These are phyloP conservation scores for Claviceps quebecensis DNA, from an alignment of 2,329 filamentous ascomycete genomes.

Conservation along the genomic window DNA sequence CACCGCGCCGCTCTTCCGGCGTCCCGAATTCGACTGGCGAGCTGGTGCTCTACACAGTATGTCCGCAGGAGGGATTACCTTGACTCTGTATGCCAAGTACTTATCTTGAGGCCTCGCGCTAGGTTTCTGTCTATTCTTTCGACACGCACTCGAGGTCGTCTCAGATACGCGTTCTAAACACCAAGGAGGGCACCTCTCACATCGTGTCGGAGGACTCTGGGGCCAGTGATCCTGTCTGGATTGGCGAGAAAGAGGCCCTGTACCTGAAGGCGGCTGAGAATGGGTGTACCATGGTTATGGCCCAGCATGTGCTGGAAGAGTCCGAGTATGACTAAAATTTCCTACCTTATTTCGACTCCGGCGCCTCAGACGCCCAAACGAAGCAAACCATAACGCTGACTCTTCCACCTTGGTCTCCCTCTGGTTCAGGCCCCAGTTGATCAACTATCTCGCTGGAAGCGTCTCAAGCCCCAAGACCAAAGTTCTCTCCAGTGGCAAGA, in stretches of 20 bases:
- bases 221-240: slow-evolving; percentile 62
- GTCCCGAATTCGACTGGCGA: slow-evolving; percentile 55
- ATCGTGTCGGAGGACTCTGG: slow-evolving; percentile 50
- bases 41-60: slow-evolving; percentile 49
- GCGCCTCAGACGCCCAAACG: neutral
- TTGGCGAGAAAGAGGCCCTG: slow-evolving; percentile 50
- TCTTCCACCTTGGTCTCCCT: neutral
- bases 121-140: slow-evolving; percentile 68
- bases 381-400: neutral
- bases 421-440: slow-evolving; percentile 24
- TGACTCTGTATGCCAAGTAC: neutral
- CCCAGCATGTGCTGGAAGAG: slow-evolving; percentile 20
- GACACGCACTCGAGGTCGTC: slow-evolving; percentile 52
- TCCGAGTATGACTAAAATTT: slow-evolving; percentile 19
- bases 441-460: slow-evolving; percentile 35
- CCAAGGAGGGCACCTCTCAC: slow-evolving; percentile 49
- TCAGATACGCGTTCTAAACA: slow-evolving; percentile 58
- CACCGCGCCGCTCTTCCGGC: slow-evolving; percentile 56
- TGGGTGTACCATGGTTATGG: slow-evolving; percentile 32
- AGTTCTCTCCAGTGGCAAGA: slow-evolving; percentile 30
- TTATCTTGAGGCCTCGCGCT: neutral
- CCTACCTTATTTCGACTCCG: neutral
- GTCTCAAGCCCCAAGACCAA: slow-evolving; percentile 47
- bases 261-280: slow-evolving; percentile 37
- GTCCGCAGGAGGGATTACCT: slow-evolving; percentile 3